These are phyloP conservation scores for Cyamopsis tetragonoloba DNA, from an alignment of 306 rosid genomes.

Conservation along the genomic window DNA sequence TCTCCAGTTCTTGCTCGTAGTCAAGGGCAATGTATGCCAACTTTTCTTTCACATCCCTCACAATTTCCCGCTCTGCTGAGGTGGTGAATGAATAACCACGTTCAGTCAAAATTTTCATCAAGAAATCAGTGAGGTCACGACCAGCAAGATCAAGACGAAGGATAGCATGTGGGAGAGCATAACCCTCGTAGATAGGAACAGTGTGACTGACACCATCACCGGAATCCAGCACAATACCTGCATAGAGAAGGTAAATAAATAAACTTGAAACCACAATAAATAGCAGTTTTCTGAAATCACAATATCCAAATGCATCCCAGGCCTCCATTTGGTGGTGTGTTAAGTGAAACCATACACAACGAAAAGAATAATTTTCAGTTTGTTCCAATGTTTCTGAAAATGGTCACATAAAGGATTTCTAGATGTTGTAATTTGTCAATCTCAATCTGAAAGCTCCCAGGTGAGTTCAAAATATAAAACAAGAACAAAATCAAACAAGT, in stretches of 20 bases:
- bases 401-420: neutral
- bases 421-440: neutral
- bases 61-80: constrained; percentile 98
- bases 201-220: constrained; percentile 99
- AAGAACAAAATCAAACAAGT: neutral
- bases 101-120: constrained; percentile 96
- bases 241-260: constrained; percentile 20
- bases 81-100: constrained; percentile 97
- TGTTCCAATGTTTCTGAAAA: neutral
- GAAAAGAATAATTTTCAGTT: neutral
- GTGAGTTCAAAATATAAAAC: constrained; percentile 4
- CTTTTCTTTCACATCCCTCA: constrained; percentile 96
- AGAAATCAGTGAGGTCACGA: constrained; percentile 90
- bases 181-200: constrained; percentile 96
- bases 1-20: constrained; percentile 84
- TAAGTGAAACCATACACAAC: neutral
- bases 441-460: neutral
- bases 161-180: constrained; percentile 98
- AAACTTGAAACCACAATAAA: neutral
- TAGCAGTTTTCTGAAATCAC: neutral
- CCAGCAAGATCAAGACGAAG: constrained; percentile 99
- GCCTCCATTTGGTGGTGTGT: neutral
- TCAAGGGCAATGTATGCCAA: constrained; percentile 88
- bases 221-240: constrained; percentile 96
- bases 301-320: neutral